These are phyloP conservation scores for Pichia terricola DNA, from an alignment of 1,139 yeast species.

Conservation along the genomic window DNA sequence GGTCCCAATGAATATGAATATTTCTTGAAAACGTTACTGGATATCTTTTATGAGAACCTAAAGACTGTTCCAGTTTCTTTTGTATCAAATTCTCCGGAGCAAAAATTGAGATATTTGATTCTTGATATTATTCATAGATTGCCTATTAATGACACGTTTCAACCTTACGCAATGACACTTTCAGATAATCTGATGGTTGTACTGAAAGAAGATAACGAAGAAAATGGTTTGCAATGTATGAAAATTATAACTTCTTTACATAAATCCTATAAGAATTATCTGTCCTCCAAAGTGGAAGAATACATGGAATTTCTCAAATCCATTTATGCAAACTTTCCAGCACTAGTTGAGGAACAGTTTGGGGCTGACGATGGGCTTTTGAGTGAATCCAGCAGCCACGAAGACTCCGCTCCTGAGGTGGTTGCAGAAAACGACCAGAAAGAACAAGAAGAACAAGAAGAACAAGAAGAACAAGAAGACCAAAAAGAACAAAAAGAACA, in stretches of 20 bases:
- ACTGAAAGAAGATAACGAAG: constrained; percentile 78
- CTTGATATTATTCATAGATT: constrained; percentile 76
- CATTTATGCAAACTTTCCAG: constrained; percentile 73
- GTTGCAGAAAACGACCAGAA: neutral
- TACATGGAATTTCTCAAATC: constrained; percentile 70
- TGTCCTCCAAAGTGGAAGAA: constrained; percentile 66
- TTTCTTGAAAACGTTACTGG: constrained; percentile 52
- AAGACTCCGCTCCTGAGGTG: neutral
- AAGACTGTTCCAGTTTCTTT: constrained; percentile 68
- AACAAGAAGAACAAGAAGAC: neutral
- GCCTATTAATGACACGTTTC: constrained; percentile 74
- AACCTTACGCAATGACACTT: constrained; percentile 57
- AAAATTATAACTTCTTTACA: constrained; percentile 83
- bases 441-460: neutral
- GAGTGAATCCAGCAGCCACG: neutral
- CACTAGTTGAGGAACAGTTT: constrained; percentile 44
- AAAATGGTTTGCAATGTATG: constrained; percentile 87
- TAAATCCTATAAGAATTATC: constrained; percentile 65
- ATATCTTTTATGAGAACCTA: constrained; percentile 51
- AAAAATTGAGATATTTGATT: constrained; percentile 63
- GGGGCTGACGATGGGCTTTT: constrained; percentile 7
- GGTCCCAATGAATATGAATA: constrained; percentile 72
- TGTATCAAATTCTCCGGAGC: constrained; percentile 52
- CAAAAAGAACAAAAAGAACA: constrained; percentile 1
- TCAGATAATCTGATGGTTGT: constrained; percentile 53